Percentiles rank a stretch among this genome's conserved stretches.
Conservation (phyloP, 2,329 filamentous ascomycete species). For the Colletotrichum limetticola region DNA sequence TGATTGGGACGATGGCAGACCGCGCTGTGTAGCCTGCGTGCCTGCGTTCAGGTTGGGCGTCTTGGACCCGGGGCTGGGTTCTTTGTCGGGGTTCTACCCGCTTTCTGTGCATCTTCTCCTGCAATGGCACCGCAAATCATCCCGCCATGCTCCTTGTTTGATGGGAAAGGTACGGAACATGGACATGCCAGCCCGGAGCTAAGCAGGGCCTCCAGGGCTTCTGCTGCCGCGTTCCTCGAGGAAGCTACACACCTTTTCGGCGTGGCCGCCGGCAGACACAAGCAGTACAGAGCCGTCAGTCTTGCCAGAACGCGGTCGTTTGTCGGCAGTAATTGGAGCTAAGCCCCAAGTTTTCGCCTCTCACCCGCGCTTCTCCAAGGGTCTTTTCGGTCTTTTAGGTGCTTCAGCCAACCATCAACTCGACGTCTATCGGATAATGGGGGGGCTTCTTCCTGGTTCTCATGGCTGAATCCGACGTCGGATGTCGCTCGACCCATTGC, state of each 20-base stretch:
- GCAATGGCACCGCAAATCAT: conserved; percentile 24
- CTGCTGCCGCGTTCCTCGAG: neutral
- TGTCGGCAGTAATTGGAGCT: conserved; percentile 12
- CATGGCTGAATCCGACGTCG: conserved; percentile 16
- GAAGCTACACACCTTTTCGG: conserved; percentile 21
- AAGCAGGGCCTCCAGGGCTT: neutral
- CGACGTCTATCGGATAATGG: conserved; percentile 5
- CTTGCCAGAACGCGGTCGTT: neutral
- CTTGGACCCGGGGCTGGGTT: conserved; percentile 10
- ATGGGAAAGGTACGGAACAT: neutral
- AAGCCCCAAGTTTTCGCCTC: conserved; percentile 13
- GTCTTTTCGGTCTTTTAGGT: neutral
- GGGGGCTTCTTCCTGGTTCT: neutral
- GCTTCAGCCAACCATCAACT: conserved; percentile 1
- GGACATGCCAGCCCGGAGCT: neutral
- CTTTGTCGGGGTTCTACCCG: conserved; percentile 28
- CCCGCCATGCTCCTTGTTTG: conserved; percentile 3
- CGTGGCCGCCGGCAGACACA: conserved; percentile 9
- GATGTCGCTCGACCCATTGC: conserved; percentile 23
- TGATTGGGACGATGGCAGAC: neutral
- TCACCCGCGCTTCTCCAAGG: neutral
- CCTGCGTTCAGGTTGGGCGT: too few species aligned
- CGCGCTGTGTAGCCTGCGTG: neutral
- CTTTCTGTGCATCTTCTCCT: conserved; percentile 25
- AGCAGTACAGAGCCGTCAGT: neutral